phyloP scores from a whole-genome alignment of 2,329 filamentous ascomycete species.

The Xylaria sp. region DNA sequence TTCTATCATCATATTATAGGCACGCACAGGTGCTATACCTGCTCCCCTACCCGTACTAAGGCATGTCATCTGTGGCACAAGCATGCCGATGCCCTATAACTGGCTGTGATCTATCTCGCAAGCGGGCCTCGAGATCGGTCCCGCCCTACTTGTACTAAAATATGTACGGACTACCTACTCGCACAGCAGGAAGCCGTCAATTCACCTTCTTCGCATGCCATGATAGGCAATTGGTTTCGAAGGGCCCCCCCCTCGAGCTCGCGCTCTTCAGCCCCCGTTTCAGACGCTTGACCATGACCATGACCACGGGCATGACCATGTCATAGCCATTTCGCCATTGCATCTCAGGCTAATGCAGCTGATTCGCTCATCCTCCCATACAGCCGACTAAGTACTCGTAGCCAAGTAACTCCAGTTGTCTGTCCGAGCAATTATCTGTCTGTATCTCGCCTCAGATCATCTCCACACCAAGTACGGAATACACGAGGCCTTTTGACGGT shows the following conservation, averaged over 20 bases:
- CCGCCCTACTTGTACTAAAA: background rate
- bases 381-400: background rate
- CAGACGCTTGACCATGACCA: background rate
- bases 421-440: background rate
- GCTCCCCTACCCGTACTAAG: conserved; percentile 6
- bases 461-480: background rate
- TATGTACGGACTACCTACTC: background rate
- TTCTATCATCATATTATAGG: background rate
- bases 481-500: background rate
- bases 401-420: background rate
- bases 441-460: background rate
- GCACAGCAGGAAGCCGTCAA: background rate
- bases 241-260: background rate
- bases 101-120: background rate
- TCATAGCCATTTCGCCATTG: background rate
- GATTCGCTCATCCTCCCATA: background rate
- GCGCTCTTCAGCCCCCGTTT: conserved; percentile 1
- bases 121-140: background rate
- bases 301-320: background rate
- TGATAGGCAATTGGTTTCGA: background rate
- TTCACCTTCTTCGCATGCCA: background rate
- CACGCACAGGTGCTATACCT: background rate
- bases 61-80: conserved; percentile 14
- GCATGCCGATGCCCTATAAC: background rate
- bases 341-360: background rate